Base-by-base conservation (phyloP, 805 yeast species). In the Zygosaccharomyces lentus region DNA sequence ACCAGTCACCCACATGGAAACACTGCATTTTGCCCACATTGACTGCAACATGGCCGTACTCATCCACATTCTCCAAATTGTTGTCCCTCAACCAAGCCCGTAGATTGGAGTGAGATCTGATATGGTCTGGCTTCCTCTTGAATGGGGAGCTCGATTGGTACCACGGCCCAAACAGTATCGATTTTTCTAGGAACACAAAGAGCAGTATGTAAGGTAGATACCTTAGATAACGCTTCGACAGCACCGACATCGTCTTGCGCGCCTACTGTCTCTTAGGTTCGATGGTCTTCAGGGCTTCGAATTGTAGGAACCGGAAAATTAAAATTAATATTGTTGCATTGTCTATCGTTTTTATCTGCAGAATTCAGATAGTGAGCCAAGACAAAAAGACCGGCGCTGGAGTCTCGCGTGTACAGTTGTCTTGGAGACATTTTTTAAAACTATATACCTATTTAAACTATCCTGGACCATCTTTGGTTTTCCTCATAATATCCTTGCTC, bases 21-120 rank as follows among this genome's bases (percentile, higher is more conserved):
- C 64, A 61, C 9, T 46, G 37, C 10, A 46, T 27, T 15, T 39
- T 26, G 8, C 59, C 64, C 5, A 61, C 35, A 37, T 53, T 51
- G 1, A 54, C 41, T 9, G 57, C 52, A 3, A 57, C 31, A 7
- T 43, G 49, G 15, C 38, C 35, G 15, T 34, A 31, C 6, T 32
- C 27, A 27, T 49, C 34, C 3, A 25, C 15, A 8, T 36, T 38
- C 16, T 42, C 43, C 21, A 41, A 19, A 17, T 37, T 46, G 16
- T 43, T 40, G 37, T 38, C 30, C 6, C 36, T 10, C 16, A 41
- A 41, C 50, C 52, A 49, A 10, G 25, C 36, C 12, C 38, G 19
- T 16, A 25, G 15, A 27, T 25, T 42, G 6, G 37, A 34, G 4
- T 34, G 42, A n/a, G 31, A 10, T 24, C 25, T 29, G 17, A 32